Evolutionary conservation across 2,329 filamentous ascomycete genomes (phyloP).

Genomic region (Ascochyta pisi): DNA sequence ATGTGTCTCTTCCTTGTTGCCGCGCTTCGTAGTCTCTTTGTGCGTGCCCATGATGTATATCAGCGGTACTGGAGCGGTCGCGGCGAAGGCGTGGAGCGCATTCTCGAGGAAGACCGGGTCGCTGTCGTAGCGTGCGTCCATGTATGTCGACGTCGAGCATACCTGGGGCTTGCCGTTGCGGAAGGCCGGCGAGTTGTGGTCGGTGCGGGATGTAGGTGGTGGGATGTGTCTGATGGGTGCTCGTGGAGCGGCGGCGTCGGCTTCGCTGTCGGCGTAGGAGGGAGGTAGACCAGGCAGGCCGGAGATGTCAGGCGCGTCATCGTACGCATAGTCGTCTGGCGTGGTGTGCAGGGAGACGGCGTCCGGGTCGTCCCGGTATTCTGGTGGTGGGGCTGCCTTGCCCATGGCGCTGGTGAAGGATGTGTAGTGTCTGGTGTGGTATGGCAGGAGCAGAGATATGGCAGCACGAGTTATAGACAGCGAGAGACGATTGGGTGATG

Average conservation of each 20-base stretch:
- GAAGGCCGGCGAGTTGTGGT: constrained; percentile 34
- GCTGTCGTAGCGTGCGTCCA: constrained; percentile 42
- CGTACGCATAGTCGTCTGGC: constrained; percentile 47
- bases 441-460: neutral
- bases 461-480: neutral
- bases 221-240: constrained; percentile 36
- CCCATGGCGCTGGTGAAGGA: constrained; percentile 38
- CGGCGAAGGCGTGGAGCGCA: constrained; percentile 34
- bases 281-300: constrained; percentile 34
- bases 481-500: too few relatives aligned
- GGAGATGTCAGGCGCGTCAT: constrained; percentile 44
- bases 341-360: constrained; percentile 50
- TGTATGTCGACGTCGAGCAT: constrained; percentile 32
- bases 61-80: constrained; percentile 40
- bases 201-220: constrained; percentile 35
- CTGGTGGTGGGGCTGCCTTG: constrained; percentile 27
- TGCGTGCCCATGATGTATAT: constrained; percentile 50
- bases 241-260: constrained; percentile 18
- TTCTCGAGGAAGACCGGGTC: constrained; percentile 43
- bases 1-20: constrained; percentile 47
- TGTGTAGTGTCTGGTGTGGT: neutral
- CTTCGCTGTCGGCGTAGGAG: constrained; percentile 46
- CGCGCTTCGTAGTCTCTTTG: constrained; percentile 42
- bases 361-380: constrained; percentile 48
- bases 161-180: constrained; percentile 39